Percentiles rank a stretch among this genome's conserved stretches.
phyloP scores from a whole-genome alignment of 345 rosid genomes.

The Eucalyptus marginata region DNA sequence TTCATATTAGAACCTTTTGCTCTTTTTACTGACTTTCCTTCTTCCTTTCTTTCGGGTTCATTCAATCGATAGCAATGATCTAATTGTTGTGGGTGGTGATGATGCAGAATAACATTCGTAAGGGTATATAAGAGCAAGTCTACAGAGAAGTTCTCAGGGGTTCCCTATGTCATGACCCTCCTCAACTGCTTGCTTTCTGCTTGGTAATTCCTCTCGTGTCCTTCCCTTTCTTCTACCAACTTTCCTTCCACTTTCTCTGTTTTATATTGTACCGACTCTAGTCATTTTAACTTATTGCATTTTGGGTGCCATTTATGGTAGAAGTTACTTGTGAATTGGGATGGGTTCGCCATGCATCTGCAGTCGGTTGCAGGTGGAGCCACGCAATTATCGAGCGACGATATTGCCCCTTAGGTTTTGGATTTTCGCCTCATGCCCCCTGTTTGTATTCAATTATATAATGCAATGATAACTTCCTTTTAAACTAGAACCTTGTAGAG shows the following conservation, averaged over 20 bases:
- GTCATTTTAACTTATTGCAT: neutral
- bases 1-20: neutral
- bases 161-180: conserved; percentile 88
- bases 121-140: conserved; percentile 57
- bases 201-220: conserved; percentile 34
- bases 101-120: conserved; percentile 80
- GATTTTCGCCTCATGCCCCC: neutral
- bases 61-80: neutral
- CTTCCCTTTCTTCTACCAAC: neutral
- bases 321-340: neutral
- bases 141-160: conserved; percentile 87
- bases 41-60: neutral
- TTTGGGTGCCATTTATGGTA: neutral
- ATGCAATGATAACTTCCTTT: neutral
- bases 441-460: too few relatives aligned
- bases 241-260: neutral
- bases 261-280: neutral
- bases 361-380: too few relatives aligned
- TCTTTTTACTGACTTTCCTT: neutral
- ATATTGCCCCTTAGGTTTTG: neutral
- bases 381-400: too few relatives aligned
- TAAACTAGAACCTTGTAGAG: neutral
- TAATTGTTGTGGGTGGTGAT: neutral
- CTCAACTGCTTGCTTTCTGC: conserved; percentile 98
- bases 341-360: neutral